Evolutionary conservation across 352 stramenopile genomes (phyloP).

Genomic region (Phytophthora tubulina): DNA sequence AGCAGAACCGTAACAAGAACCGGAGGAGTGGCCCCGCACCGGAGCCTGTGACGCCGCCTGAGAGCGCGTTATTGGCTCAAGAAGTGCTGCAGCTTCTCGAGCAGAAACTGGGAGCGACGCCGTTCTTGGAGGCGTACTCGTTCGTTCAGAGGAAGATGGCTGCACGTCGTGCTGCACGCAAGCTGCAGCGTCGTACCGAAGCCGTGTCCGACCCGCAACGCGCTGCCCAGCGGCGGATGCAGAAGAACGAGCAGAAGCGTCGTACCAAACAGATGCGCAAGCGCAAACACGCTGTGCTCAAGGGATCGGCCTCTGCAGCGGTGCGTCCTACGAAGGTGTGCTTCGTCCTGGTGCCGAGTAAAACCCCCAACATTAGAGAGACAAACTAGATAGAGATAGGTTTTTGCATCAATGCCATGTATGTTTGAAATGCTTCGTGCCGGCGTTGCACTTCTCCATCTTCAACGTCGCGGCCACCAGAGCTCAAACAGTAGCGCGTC

Average conservation of each 20-base stretch:
- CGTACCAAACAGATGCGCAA: conserved; percentile 88
- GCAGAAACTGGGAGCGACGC: conserved; percentile 69
- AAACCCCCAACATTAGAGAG: background rate
- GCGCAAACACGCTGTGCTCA: conserved; percentile 88
- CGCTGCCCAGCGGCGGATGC: conserved; percentile 81
- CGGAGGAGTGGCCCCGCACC: conserved; percentile 26
- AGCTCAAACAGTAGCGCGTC: background rate
- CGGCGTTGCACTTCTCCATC: conserved; percentile 11
- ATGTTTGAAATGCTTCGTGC: conserved; percentile 28
- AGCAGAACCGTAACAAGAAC: conserved; percentile 46
- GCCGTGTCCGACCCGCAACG: conserved; percentile 78
- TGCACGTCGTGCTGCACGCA: conserved; percentile 73
- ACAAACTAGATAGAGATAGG: conserved; percentile 43
- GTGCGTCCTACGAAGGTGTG: conserved; percentile 64
- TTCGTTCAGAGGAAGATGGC: conserved; percentile 88
- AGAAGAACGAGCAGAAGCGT: conserved; percentile 89
- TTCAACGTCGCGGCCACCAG: background rate
- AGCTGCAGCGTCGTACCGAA: conserved; percentile 83
- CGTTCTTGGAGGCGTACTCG: conserved; percentile 86
- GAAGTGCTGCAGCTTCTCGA: conserved; percentile 91
- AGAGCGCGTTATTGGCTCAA: conserved; percentile 73
- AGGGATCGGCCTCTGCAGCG: conserved; percentile 76
- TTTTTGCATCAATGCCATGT: conserved; percentile 35
- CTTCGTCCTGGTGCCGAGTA: conserved; percentile 74
- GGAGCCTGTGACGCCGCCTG: conserved; percentile 42